Evolutionary conservation across 805 yeast species (phyloP), one percentile per base, ranked within the genome.

Genomic region (Komagataella pseudopastoris): DNA sequence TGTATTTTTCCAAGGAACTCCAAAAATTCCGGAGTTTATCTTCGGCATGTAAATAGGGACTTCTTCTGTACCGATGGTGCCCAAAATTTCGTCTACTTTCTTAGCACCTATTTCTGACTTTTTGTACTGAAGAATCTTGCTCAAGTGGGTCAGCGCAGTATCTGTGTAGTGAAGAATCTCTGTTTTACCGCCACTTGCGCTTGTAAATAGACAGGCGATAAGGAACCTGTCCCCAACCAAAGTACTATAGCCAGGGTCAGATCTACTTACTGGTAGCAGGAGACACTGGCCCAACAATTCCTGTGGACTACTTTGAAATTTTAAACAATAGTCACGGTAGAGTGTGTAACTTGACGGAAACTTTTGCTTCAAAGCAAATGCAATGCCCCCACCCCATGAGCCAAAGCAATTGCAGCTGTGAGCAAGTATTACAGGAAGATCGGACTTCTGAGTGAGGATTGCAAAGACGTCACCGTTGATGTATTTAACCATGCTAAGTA

Each of bases 371-470:
- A 88, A 78, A 23, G 66, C 75, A 3, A 70, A 70, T 0, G 95
- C 95, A 2, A 88, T 76, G 0, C 96, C 96, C 3, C 87, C 91
- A 3, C 93, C 93, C 96, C 96, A 88, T 1, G 71, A 59, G 0
- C 95, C 96, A 23, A 71, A 69, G 44, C 88, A 80, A 61, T 88
- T 88, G 60, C 96, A 88, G 0, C 95, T 80, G 61, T 88, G 96
- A 1, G 85, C 85, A 4, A 87, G 62, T 2, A 85, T 68, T 0
- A 80, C 60, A 1, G 75, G 71, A 4, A 57, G 53, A 0, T 63
- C 56, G 0, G 66, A 12, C 14, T 49, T 49, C 1, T 18, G 44
- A 18, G 56, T 63, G 62, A 61, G 63, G 43, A 63, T 47, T 7
- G 62, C 56, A 55, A 84, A 81, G 6, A 84, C 60, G 57, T 84